phyloP scores from a whole-genome alignment of 169 alveolate species.

The Blepharisma undulans region DNA sequence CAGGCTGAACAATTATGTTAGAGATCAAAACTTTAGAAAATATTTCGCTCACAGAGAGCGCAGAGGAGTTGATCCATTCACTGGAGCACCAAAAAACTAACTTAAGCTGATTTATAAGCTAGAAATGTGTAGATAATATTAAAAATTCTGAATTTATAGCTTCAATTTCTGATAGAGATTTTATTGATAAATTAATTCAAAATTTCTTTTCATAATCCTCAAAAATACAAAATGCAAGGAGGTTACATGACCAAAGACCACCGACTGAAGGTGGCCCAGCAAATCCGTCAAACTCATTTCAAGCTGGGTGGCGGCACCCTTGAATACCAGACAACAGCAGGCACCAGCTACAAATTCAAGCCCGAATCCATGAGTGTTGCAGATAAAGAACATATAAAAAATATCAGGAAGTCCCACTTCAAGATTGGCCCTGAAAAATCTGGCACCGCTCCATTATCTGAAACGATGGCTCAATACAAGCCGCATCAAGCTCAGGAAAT shows the following conservation, averaged over 20 bases:
- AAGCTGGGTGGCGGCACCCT: background rate
- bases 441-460: background rate
- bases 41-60: constrained; percentile 45
- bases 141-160: no score
- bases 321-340: background rate
- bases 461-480: background rate
- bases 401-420: background rate
- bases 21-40: constrained; percentile 40
- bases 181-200: background rate
- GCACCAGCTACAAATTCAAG: background rate
- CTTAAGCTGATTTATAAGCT: background rate
- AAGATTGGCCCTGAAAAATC: background rate
- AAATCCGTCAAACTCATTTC: constrained; percentile 9
- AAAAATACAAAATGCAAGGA: constrained; percentile 8
- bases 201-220: background rate
- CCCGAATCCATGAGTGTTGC: background rate
- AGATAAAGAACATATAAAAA: background rate
- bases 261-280: background rate
- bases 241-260: background rate
- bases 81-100: constrained; percentile 20
- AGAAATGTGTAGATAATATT: background rate
- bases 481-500: background rate
- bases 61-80: constrained; percentile 37
- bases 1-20: constrained; percentile 26
- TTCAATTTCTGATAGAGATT: background rate